Conservation (phyloP, 805 yeast genomes). For the Lachancea nothofagi region DNA sequence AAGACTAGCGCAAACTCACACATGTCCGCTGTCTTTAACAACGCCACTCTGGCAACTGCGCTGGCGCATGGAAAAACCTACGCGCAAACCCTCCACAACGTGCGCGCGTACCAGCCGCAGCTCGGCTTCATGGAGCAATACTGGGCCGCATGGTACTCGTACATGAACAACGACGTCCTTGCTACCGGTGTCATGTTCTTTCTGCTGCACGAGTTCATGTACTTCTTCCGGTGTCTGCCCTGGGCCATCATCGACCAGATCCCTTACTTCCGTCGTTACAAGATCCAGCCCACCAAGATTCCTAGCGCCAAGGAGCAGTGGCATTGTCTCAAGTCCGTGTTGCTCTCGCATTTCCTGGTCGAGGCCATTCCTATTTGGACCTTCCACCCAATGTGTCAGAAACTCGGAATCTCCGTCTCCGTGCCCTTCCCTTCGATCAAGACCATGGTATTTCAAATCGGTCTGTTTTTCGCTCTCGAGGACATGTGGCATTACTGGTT, state of each 20-base stretch:
- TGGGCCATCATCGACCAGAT: slow-evolving; percentile 85
- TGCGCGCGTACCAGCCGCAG: slow-evolving; percentile 38
- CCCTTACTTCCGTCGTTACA: slow-evolving; percentile 79
- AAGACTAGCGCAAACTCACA: background rate
- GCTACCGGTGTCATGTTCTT: slow-evolving; percentile 90
- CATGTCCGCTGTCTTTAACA: slow-evolving; percentile 34
- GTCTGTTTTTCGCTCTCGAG: slow-evolving; percentile 76
- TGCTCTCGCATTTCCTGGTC: slow-evolving; percentile 81
- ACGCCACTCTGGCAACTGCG: slow-evolving; percentile 28
- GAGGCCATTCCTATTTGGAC: slow-evolving; percentile 97
- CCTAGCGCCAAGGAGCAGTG: slow-evolving; percentile 83
- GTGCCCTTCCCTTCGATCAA: slow-evolving; percentile 79
- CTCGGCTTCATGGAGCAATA: slow-evolving; percentile 54
- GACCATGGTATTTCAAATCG: slow-evolving; percentile 60
- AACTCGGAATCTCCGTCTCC: slow-evolving; percentile 65
- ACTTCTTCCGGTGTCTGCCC: slow-evolving; percentile 88
- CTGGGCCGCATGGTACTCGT: slow-evolving; percentile 89
- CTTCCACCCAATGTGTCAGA: slow-evolving; percentile 86
- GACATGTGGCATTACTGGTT: slow-evolving; percentile 97
- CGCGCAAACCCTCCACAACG: slow-evolving; percentile 33
- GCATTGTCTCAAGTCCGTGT: slow-evolving; percentile 83
- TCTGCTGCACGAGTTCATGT: slow-evolving; percentile 76
- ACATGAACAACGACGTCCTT: slow-evolving; percentile 77
- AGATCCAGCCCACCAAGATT: slow-evolving; percentile 80
- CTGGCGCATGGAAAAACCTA: slow-evolving; percentile 28